Percentiles rank a stretch among this genome's conserved stretches.
These are phyloP conservation scores for Scalesia atractyloides DNA, from an alignment of 129 eudicot species.

Conservation along the genomic window DNA sequence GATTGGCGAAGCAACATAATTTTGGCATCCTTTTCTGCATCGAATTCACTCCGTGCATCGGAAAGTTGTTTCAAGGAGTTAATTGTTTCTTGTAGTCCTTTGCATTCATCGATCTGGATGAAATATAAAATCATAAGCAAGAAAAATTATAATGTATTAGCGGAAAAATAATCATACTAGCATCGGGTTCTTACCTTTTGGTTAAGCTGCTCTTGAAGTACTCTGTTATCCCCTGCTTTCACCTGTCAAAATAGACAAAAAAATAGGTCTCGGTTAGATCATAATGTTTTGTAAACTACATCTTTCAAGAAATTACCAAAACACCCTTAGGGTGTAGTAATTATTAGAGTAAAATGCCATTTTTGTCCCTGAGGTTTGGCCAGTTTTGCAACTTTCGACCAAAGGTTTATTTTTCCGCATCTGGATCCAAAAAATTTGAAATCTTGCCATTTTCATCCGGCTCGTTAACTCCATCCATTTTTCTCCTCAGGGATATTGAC, in stretches of 20 bases:
- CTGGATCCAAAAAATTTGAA: too few species aligned
- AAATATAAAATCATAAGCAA: slow-evolving; percentile 22
- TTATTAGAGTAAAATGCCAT: too few species aligned
- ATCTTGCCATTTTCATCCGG: too few species aligned
- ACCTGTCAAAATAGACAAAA: slow-evolving; percentile 51
- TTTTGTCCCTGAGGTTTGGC: too few species aligned
- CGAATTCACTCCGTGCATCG: slow-evolving; percentile 41
- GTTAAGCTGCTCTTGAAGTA: slow-evolving; percentile 91
- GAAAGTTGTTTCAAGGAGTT: slow-evolving; percentile 70
- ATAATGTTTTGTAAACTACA: not conserved
- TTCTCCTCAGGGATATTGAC: too few species aligned
- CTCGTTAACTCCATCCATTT: too few species aligned
- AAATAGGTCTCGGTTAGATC: slow-evolving; percentile 14
- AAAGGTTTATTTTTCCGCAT: too few species aligned
- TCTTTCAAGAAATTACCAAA: not conserved
- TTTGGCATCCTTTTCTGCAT: slow-evolving; percentile 35
- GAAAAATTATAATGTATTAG: not conserved
- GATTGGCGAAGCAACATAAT: slow-evolving; percentile 45
- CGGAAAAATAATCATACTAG: not conserved
- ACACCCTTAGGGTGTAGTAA: not conserved
- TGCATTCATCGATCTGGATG: slow-evolving; percentile 70
- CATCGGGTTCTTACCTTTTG: slow-evolving; percentile 56
- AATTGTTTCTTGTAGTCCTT: slow-evolving; percentile 61
- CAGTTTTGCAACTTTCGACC: too few species aligned
- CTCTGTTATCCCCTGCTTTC: slow-evolving; percentile 81